Percentiles rank a stretch among this genome's conserved stretches.
These are phyloP conservation scores for Saksenaea vasiformis DNA, from an alignment of 371 early-diverging fungal species.

Conservation along the genomic window DNA sequence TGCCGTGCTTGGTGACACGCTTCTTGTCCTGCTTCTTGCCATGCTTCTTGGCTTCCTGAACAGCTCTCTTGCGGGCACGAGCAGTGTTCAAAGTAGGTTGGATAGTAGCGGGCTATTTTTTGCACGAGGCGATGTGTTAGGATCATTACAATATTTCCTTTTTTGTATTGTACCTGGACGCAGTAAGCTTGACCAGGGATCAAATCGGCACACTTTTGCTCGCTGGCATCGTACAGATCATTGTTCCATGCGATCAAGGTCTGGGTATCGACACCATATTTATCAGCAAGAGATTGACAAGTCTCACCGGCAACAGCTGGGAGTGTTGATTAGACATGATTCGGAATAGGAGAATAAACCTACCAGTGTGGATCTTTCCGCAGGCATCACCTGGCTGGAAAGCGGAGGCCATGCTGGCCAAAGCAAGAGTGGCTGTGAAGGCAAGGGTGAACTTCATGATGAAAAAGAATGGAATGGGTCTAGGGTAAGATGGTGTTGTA, in stretches of 20 bases:
- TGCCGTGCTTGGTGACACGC: too few species aligned
- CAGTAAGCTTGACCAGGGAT: constrained; percentile 18
- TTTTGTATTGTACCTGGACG: constrained; percentile 6
- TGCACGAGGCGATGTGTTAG: background rate
- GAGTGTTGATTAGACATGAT: background rate
- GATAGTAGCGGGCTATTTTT: background rate
- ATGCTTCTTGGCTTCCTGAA: constrained; percentile 19
- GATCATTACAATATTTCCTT: background rate
- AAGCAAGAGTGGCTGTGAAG: constrained; percentile 19
- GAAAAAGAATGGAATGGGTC: constrained; percentile 27
- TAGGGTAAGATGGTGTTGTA: background rate
- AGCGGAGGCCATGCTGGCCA: constrained; percentile 21
- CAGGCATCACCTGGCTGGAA: constrained; percentile 3
- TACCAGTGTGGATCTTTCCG: constrained; percentile 21
- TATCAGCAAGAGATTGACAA: constrained; percentile 15
- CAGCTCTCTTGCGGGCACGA: constrained; percentile 8
- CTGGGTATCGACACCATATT: background rate
- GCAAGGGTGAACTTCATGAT: constrained; percentile 33
- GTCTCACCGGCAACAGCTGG: constrained; percentile 21
- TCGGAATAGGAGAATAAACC: background rate
- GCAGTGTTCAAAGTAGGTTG: background rate
- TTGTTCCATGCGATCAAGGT: constrained; percentile 20
- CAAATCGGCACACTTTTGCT: constrained; percentile 13
- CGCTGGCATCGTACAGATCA: background rate
- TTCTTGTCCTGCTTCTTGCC: constrained; percentile 6